phyloP scores from a whole-genome alignment of 192 early-diverging fungal genomes.

The Backusella australiensis region DNA sequence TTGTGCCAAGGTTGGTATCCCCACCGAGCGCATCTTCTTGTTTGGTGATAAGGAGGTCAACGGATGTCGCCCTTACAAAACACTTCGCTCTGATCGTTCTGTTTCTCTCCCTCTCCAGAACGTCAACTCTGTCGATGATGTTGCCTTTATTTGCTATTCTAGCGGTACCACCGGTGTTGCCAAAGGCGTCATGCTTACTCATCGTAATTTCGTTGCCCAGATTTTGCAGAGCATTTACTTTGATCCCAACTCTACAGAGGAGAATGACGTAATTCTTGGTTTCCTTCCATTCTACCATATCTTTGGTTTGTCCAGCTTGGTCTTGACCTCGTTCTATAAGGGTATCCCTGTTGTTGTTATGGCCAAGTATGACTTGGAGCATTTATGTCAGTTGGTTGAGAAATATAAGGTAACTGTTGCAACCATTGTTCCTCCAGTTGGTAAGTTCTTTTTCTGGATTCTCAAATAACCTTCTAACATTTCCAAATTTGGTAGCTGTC shows the following conservation, averaged over 20 bases:
- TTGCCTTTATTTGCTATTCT: slow-evolving; percentile 69
- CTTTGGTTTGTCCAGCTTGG: slow-evolving; percentile 59
- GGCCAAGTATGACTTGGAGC: slow-evolving; percentile 70
- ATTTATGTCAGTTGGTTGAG: slow-evolving; percentile 62
- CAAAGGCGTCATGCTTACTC: slow-evolving; percentile 85
- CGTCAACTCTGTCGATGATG: slow-evolving; percentile 11
- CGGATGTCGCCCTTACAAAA: slow-evolving; percentile 10
- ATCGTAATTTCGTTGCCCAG: slow-evolving; percentile 67
- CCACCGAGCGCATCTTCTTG: slow-evolving; percentile 39
- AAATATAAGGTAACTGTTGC: slow-evolving; percentile 64
- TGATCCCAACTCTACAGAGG: background rate
- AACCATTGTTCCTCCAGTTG: slow-evolving; percentile 34
- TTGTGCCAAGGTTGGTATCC: slow-evolving; percentile 30
- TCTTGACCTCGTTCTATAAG: slow-evolving; percentile 45
- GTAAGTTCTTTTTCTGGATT: background rate
- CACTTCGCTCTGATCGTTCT: slow-evolving; percentile 18
- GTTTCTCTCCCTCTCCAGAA: slow-evolving; percentile 12
- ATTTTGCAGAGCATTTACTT: background rate
- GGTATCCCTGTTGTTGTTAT: slow-evolving; percentile 65
- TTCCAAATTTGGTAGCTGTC: slow-evolving; percentile 48
- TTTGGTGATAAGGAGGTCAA: slow-evolving; percentile 43
- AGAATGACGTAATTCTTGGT: slow-evolving; percentile 37
- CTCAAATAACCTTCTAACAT: background rate
- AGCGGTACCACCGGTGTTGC: slow-evolving; percentile 63
- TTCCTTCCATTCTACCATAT: slow-evolving; percentile 80